Evolutionary conservation across 2,329 filamentous ascomycete species (phyloP).

Genomic region (Pestalotiopsis sp.): DNA sequence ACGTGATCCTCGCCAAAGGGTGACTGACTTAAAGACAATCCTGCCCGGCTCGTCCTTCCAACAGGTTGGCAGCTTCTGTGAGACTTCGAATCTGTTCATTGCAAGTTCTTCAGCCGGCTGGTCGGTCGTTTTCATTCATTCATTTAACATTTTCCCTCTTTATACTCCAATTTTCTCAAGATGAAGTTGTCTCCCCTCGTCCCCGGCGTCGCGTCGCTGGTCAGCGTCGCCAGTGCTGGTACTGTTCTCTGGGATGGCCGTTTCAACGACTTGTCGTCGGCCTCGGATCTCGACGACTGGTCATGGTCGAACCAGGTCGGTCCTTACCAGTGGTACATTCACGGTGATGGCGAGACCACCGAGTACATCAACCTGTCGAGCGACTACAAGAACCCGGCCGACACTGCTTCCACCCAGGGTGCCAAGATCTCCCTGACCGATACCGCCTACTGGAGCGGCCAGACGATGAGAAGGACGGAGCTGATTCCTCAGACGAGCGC

Average conservation of each 20-base stretch:
- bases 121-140: constrained; percentile 5
- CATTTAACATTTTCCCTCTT: background rate
- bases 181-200: constrained; percentile 11
- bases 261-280: constrained; percentile 52
- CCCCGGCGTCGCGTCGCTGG: background rate
- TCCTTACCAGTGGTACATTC: constrained; percentile 74
- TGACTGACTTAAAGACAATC: background rate
- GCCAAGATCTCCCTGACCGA: constrained; percentile 66
- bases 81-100: background rate
- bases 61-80: background rate
- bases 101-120: constrained; percentile 3
- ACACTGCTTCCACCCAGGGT: constrained; percentile 61
- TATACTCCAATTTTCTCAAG: background rate
- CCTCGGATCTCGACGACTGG: constrained; percentile 53
- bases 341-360: constrained; percentile 54
- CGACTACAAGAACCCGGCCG: constrained; percentile 64
- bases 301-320: constrained; percentile 62
- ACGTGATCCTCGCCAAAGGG: background rate
- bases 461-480: constrained; percentile 72
- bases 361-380: constrained; percentile 62
- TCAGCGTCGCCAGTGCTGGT: constrained; percentile 26
- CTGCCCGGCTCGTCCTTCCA: background rate
- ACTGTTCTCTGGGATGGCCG: constrained; percentile 61
- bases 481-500: constrained; percentile 70
- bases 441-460: constrained; percentile 70